Evolutionary conservation across 163 green algal genomes (phyloP).

Genomic region (Smithsoniella earleae): DNA sequence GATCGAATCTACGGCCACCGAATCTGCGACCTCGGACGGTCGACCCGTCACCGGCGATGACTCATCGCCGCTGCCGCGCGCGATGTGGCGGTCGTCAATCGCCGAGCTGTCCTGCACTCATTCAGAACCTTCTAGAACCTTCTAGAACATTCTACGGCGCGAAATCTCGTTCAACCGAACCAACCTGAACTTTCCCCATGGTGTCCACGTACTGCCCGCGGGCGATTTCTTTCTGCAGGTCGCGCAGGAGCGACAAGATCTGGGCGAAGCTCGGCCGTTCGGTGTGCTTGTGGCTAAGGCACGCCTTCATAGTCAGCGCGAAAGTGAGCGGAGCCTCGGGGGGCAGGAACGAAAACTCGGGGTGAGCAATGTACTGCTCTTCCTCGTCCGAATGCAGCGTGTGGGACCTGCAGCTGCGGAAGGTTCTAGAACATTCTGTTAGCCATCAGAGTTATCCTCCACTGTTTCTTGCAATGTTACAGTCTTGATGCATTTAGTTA

Average conservation of each 20-base stretch:
- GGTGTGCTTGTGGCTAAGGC: slow-evolving; percentile 21
- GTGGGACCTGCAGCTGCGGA: no score
- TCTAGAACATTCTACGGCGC: no score
- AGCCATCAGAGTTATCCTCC: no score
- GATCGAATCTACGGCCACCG: neutral
- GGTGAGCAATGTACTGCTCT: slow-evolving; percentile 5
- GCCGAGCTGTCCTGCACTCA: neutral
- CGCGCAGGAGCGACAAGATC: neutral
- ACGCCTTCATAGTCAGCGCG: slow-evolving; percentile 20
- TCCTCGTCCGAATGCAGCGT: no score
- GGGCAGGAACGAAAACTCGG: neutral
- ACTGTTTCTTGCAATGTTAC: no score
- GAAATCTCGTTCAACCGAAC: no score
- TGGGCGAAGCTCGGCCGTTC: neutral
- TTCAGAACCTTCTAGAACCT: no score
- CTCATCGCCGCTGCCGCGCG: neutral
- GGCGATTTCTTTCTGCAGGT: slow-evolving; percentile 7
- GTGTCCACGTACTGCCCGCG: neutral
- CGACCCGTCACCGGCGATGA: neutral
- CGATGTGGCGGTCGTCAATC: neutral
- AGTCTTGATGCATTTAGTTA: no score
- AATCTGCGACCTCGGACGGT: neutral
- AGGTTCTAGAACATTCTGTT: no score
- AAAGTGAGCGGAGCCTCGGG: neutral
- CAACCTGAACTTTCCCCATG: neutral